Conservation (phyloP, 176 grass and related monocot genomes). For the Musa beccarii region DNA sequence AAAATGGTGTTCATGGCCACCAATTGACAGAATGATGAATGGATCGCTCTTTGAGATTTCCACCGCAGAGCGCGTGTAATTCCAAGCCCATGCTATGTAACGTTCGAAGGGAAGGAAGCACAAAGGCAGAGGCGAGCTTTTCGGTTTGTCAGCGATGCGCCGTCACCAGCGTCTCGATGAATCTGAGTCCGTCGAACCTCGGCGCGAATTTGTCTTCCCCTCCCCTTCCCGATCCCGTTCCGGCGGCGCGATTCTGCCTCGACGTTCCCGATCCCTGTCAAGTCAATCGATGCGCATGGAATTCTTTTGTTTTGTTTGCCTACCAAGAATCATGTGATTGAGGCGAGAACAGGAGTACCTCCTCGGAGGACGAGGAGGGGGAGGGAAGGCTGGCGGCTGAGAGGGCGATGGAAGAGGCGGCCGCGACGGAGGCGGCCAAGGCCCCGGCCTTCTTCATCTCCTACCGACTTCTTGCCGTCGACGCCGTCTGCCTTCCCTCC, state of each 20-base stretch:
- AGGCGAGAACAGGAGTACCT: not conserved
- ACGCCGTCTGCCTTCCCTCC: too few species aligned
- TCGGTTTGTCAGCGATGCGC: not conserved
- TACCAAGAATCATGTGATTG: not conserved
- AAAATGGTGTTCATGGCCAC: too few species aligned
- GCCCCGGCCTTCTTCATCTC: not conserved
- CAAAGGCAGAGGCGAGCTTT: too few species aligned
- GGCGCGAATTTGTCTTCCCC: slow-evolving; percentile 1
- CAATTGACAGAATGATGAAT: too few species aligned
- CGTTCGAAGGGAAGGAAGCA: too few species aligned
- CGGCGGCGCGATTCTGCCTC: not conserved
- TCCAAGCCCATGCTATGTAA: too few species aligned
- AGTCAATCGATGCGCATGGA: not conserved
- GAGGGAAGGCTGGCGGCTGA: not conserved
- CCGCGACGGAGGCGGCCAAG: not conserved
- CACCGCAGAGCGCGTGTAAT: too few species aligned
- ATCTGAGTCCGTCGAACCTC: slow-evolving; percentile 10
- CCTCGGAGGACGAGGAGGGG: too few species aligned
- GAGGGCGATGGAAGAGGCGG: not conserved
- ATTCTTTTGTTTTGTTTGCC: too few species aligned
- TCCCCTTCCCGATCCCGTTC: not conserved
- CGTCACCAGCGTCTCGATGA: slow-evolving; percentile 16
- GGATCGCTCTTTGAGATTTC: too few species aligned
- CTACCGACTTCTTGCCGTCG: too few species aligned
- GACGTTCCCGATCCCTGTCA: not conserved